A percentile compares a stretch with the other conserved stretches of the same genome.
phyloP scores from a whole-genome alignment of 306 rosid species.

The Psophocarpus tetragonolobus region DNA sequence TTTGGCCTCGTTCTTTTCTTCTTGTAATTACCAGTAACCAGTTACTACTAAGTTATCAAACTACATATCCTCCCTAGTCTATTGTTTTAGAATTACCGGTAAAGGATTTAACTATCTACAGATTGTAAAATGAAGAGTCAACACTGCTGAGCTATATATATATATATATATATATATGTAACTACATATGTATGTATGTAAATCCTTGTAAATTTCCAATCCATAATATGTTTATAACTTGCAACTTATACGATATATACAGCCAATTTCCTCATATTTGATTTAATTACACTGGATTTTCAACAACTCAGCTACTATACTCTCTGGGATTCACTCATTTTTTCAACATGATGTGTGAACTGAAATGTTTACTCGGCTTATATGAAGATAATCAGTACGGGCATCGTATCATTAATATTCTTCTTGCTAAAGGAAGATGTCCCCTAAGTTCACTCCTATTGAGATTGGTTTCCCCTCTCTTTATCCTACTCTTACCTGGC shows the following conservation, averaged over 20 bases:
- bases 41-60: not conserved
- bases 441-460: too few species aligned
- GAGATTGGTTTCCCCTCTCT: too few species aligned
- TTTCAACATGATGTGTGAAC: constrained; percentile 15
- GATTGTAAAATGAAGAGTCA: not conserved
- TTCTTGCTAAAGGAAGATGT: too few species aligned
- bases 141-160: not conserved
- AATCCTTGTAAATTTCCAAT: constrained; percentile 26
- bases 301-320: not conserved
- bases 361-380: not conserved
- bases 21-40: constrained; percentile 30
- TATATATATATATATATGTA: not conserved
- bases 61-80: not conserved
- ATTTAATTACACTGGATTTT: not conserved
- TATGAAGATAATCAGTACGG: not conserved
- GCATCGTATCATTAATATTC: too few species aligned
- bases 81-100: not conserved
- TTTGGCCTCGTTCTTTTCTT: constrained; percentile 50
- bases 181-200: constrained; percentile 1
- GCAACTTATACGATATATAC: not conserved
- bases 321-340: not conserved
- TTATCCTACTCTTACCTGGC: too few species aligned
- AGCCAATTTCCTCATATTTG: not conserved
- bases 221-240: not conserved
- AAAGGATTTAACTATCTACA: not conserved